Conservation (phyloP, 75 land plant genomes). For the Pseudotsuga menziesii region DNA sequence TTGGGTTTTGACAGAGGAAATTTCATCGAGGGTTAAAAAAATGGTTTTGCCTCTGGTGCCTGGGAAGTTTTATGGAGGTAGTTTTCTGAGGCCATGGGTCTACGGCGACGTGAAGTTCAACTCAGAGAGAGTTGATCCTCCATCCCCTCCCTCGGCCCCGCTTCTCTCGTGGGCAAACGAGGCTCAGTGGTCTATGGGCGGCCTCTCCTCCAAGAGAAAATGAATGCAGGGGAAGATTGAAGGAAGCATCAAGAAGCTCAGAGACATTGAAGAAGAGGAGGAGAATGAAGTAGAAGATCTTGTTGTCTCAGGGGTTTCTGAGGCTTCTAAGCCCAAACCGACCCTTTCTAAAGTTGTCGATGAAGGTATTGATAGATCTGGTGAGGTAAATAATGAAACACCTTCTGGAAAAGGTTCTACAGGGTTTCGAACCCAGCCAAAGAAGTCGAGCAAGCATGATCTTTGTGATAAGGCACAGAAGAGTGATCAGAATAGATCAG, state of each 20-base stretch:
- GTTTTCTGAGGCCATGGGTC: slow-evolving; percentile 77
- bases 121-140: slow-evolving; percentile 67
- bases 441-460: not conserved
- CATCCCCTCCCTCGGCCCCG: slow-evolving; percentile 50
- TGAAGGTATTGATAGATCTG: not conserved
- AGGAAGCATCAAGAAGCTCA: slow-evolving; percentile 59
- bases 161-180: slow-evolving; percentile 77
- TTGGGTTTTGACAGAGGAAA: too few relatives aligned
- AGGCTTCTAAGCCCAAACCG: not conserved
- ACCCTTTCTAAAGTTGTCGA: not conserved
- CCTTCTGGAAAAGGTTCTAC: not conserved
- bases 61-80: slow-evolving; percentile 72
- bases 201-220: slow-evolving; percentile 54
- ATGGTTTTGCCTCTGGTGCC: slow-evolving; percentile 10
- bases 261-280: slow-evolving; percentile 24
- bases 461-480: not conserved
- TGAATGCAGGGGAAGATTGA: slow-evolving; percentile 83
- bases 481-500: not conserved
- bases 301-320: not conserved
- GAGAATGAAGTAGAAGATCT: slow-evolving; percentile 14
- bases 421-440: not conserved
- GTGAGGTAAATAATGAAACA: not conserved
- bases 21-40: too few relatives aligned
- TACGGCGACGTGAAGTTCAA: slow-evolving; percentile 54
- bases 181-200: slow-evolving; percentile 95